A percentile compares a stretch with the other conserved stretches of the same genome.
Evolutionary conservation across 192 early-diverging fungal genomes (phyloP).

Genomic region (Coemansia aciculifera): DNA sequence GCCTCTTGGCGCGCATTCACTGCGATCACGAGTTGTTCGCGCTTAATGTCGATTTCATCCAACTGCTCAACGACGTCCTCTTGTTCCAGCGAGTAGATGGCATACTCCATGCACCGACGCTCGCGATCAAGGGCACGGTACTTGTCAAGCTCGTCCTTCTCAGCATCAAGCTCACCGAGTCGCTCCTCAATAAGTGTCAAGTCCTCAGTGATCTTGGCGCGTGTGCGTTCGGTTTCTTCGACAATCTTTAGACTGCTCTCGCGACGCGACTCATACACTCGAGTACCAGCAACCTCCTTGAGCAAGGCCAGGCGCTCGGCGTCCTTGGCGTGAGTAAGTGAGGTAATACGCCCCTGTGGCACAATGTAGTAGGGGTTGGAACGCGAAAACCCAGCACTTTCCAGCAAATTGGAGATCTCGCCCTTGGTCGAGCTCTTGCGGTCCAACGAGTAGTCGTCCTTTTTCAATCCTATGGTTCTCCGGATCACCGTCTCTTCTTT

Average conservation of each 20-base stretch:
- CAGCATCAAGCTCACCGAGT: conserved; percentile 84
- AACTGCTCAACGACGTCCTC: conserved; percentile 76
- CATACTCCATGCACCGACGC: conserved; percentile 85
- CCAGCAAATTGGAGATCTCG: conserved; percentile 92
- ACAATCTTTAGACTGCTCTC: conserved; percentile 89
- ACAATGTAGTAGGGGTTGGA: conserved; percentile 99
- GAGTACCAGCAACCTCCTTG: conserved; percentile 98
- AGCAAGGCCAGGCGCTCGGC: conserved; percentile 82
- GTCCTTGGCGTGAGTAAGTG: conserved; percentile 94
- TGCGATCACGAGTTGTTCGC: conserved; percentile 57
- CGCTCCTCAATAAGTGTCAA: conserved; percentile 86
- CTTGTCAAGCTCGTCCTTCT: conserved; percentile 89
- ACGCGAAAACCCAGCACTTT: conserved; percentile 93
- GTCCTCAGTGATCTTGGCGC: conserved; percentile 86
- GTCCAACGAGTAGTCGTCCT: conserved; percentile 98
- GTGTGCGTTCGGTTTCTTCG: conserved; percentile 82
- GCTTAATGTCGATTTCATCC: conserved; percentile 63
- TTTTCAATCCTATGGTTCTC: conserved; percentile 93
- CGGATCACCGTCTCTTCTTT: conserved; percentile 87
- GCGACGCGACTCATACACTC: conserved; percentile 91
- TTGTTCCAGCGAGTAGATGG: conserved; percentile 90
- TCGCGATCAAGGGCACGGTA: conserved; percentile 87
- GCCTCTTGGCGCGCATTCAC: conserved; percentile 62
- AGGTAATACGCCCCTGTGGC: conserved; percentile 90
- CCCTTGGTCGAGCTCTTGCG: conserved; percentile 86